Conservation (phyloP, 129 eudicot genomes). For the carrot (Daucus carota) region DNA sequence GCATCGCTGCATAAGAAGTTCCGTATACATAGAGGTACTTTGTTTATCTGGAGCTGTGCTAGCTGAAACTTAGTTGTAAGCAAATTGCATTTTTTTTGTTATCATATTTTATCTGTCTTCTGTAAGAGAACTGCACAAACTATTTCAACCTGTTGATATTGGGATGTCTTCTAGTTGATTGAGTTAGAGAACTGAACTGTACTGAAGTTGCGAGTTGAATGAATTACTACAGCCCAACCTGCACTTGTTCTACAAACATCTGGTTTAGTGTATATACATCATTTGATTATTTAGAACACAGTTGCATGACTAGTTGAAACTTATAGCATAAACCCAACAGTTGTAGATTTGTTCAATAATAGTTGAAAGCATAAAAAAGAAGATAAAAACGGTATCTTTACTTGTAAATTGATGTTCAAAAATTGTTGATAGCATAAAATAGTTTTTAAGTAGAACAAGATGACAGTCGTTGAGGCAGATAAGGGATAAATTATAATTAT, state of each 20-base stretch:
- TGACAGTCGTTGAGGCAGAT: too few species aligned
- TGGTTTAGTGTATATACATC: neutral
- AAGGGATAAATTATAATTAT: too few species aligned
- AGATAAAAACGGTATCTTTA: too few species aligned
- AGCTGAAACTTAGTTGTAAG: neutral
- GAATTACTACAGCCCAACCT: too few species aligned
- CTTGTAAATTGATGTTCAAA: too few species aligned
- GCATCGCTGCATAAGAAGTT: neutral
- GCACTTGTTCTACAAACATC: neutral
- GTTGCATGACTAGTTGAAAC: neutral
- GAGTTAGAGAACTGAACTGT: too few species aligned
- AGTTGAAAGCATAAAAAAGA: neutral
- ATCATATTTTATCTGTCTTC: neutral
- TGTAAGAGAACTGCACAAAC: neutral
- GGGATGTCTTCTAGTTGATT: too few species aligned
- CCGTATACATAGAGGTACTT: slow-evolving; percentile 8
- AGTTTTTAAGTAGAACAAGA: too few species aligned
- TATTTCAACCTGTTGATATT: neutral
- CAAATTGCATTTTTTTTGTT: neutral
- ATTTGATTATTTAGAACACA: neutral
- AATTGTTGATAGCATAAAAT: too few species aligned
- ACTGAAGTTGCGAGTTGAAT: too few species aligned
- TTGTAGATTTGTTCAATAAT: too few species aligned
- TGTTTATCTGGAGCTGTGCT: slow-evolving; percentile 12
- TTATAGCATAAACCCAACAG: too few species aligned